Evolutionary conservation across 805 yeast genomes (phyloP).

Genomic region (Dipodascus albidus): DNA sequence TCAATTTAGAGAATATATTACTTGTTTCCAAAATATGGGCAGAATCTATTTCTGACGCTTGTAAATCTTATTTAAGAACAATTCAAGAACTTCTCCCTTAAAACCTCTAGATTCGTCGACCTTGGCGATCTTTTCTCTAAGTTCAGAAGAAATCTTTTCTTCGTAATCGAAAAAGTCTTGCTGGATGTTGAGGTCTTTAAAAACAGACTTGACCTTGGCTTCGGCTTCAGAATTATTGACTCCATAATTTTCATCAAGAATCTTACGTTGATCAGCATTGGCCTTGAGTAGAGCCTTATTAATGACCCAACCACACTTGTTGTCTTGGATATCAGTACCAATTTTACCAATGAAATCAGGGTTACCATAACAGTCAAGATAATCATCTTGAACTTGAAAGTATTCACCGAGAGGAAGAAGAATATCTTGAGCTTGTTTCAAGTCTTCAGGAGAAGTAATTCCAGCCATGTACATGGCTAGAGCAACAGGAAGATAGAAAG

Average conservation of each 20-base stretch:
- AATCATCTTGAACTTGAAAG: constrained; percentile 98
- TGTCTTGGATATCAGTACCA: constrained; percentile 97
- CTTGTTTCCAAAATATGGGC: not conserved
- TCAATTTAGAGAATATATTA: not conserved
- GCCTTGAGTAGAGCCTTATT: constrained; percentile 81
- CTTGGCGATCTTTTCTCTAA: constrained; percentile 51
- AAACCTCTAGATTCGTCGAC: constrained; percentile 91
- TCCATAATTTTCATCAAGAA: constrained; percentile 86
- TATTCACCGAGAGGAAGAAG: constrained; percentile 94
- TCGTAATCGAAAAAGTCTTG: constrained; percentile 69
- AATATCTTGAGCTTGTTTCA: constrained; percentile 78
- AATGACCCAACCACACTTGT: constrained; percentile 96
- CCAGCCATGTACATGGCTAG: constrained; percentile 93
- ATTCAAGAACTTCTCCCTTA: constrained; percentile 72
- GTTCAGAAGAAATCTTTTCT: constrained; percentile 56
- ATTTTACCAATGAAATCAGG: constrained; percentile 97
- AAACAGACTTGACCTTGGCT: constrained; percentile 58
- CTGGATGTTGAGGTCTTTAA: constrained; percentile 62
- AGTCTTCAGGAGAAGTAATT: constrained; percentile 52
- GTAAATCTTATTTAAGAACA: constrained; percentile 83
- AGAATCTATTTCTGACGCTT: constrained; percentile 67
- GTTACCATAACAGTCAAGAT: constrained; percentile 91
- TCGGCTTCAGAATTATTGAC: constrained; percentile 62
- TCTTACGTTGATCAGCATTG: constrained; percentile 66
- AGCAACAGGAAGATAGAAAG: constrained; percentile 95